phyloP scores from a whole-genome alignment of 306 rosid genomes.

The Adenanthera pavonina region DNA sequence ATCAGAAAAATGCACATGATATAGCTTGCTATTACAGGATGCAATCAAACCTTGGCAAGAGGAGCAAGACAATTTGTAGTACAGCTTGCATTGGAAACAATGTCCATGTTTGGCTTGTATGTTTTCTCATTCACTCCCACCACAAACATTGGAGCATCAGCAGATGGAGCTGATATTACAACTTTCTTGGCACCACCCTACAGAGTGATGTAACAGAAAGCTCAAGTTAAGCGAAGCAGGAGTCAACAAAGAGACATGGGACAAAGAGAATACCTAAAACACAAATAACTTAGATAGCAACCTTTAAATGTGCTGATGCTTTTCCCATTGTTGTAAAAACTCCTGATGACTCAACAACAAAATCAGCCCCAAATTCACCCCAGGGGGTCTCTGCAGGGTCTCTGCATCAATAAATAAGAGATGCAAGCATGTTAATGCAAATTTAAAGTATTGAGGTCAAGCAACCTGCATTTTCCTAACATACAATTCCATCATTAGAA shows the following conservation, averaged over 20 bases:
- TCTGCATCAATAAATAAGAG: conserved; percentile 49
- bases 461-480: not conserved
- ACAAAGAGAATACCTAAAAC: conserved; percentile 12
- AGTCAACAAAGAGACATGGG: not conserved
- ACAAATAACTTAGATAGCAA: conserved; percentile 34
- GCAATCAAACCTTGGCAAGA: conserved; percentile 82
- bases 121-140: conserved; percentile 89
- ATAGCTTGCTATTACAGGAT: conserved; percentile 16
- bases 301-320: conserved; percentile 88
- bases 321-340: conserved; percentile 84
- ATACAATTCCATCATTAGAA: conserved; percentile 29
- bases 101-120: conserved; percentile 81
- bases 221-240: conserved; percentile 3
- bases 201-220: conserved; percentile 39
- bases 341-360: conserved; percentile 92
- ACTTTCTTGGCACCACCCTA: conserved; percentile 98
- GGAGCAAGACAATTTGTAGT: conserved; percentile 99
- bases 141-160: conserved; percentile 99
- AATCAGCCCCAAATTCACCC: conserved; percentile 93
- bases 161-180: conserved; percentile 97
- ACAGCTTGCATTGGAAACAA: conserved; percentile 98
- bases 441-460: conserved; percentile 2
- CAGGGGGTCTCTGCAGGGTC: conserved; percentile 94
- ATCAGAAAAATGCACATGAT: not conserved
- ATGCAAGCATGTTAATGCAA: conserved; percentile 24